phyloP scores from a whole-genome alignment of 1,284 basidiomycete species.

The Inonotus hispidus region DNA sequence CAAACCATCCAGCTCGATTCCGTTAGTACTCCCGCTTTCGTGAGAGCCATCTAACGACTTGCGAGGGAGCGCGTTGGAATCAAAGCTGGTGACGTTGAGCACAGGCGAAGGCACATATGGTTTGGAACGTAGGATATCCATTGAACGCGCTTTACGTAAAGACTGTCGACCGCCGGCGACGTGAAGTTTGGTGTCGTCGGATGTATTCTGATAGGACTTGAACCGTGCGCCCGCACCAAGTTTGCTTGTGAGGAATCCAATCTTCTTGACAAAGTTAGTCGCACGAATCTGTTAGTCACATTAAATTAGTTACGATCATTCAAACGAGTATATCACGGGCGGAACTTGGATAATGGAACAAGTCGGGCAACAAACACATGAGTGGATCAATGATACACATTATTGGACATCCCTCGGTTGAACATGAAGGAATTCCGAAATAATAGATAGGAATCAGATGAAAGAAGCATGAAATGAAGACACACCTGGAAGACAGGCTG shows the following conservation, averaged over 20 bases:
- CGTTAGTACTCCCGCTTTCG: neutral
- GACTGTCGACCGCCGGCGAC: constrained; percentile 86
- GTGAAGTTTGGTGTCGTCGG: constrained; percentile 48
- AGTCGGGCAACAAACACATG: neutral
- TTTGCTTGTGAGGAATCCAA: constrained; percentile 8
- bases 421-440: neutral
- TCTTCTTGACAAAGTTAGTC: constrained; percentile 9
- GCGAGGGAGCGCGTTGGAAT: constrained; percentile 1
- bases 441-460: neutral
- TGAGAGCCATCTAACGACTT: constrained; percentile 7
- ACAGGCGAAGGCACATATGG: constrained; percentile 11
- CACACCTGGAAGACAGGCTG: constrained; percentile 3
- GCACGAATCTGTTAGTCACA: neutral
- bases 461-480: neutral
- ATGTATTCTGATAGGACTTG: constrained; percentile 59
- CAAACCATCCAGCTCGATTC: neutral
- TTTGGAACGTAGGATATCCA: constrained; percentile 12
- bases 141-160: constrained; percentile 5
- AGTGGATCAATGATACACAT: neutral
- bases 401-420: neutral
- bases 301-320: neutral
- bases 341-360: neutral
- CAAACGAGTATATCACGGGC: neutral
- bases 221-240: neutral
- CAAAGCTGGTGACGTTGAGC: constrained; percentile 6